Percentiles rank a stretch among this genome's conserved stretches.
phyloP scores from a whole-genome alignment of 495 filamentous ascomycete genomes.

The Trichoderma orchidacearum region DNA sequence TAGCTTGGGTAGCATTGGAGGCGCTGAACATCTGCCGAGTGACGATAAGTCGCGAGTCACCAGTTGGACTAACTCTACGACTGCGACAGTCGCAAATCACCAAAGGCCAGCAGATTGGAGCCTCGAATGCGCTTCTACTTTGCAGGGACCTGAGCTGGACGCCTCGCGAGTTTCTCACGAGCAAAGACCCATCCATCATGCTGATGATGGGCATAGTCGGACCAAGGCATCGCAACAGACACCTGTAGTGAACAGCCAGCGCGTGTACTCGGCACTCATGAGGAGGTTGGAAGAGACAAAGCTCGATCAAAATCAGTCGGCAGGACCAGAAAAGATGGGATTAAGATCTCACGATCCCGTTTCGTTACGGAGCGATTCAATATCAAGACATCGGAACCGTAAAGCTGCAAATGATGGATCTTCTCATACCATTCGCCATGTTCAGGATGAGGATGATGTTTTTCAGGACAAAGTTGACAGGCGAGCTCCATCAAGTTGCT shows the following conservation, averaged over 20 bases:
- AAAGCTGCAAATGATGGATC: slow-evolving; percentile 7
- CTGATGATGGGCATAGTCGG: no score
- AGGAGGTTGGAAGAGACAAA: slow-evolving; percentile 40
- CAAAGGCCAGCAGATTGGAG: slow-evolving; percentile 29
- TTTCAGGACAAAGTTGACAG: neutral
- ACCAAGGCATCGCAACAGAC: no score
- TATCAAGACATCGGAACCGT: neutral
- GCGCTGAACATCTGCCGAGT: slow-evolving; percentile 27
- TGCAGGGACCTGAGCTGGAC: neutral
- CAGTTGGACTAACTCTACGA: slow-evolving; percentile 57
- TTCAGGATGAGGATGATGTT: slow-evolving; percentile 4
- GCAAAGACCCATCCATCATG: neutral
- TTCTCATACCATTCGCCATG: slow-evolving; percentile 15
- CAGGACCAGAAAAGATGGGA: neutral
- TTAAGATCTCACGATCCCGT: slow-evolving; percentile 3
- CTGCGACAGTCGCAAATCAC: slow-evolving; percentile 29
- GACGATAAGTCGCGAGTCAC: slow-evolving; percentile 55
- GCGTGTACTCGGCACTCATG: slow-evolving; percentile 64
- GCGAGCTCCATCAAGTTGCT: slow-evolving; percentile 3
- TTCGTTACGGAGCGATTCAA: neutral
- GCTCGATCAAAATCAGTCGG: neutral
- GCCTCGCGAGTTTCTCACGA: neutral
- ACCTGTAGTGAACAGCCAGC: slow-evolving; percentile 41
- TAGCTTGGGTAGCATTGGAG: slow-evolving; percentile 38
- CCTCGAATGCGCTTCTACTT: neutral